A percentile compares a stretch with the other conserved stretches of the same genome.
Evolutionary conservation across 164 flowering plant genomes (phyloP).

Genomic region (Liquidambar formosana): DNA sequence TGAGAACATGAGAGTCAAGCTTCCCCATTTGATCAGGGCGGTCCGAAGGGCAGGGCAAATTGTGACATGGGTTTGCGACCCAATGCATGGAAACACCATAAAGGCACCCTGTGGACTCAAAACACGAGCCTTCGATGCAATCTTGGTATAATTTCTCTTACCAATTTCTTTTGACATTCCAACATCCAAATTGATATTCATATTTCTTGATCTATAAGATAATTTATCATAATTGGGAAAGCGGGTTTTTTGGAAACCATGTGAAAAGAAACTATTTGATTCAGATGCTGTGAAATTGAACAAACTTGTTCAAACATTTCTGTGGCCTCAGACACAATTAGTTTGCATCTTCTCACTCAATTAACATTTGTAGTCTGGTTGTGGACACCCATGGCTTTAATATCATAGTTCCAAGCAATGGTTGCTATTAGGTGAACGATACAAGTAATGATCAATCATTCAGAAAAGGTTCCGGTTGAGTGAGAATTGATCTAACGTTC

Average conservation of each 20-base stretch:
- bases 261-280: not conserved
- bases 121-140: slow-evolving; percentile 65
- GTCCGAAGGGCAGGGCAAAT: slow-evolving; percentile 47
- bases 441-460: not conserved
- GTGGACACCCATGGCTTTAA: no score
- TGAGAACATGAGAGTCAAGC: slow-evolving; percentile 51
- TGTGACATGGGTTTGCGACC: slow-evolving; percentile 58
- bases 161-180: not conserved
- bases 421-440: no score
- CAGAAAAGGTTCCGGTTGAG: not conserved
- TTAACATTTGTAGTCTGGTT: no score
- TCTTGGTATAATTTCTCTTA: slow-evolving; percentile 36
- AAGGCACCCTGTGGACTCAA: slow-evolving; percentile 68
- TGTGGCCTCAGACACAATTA: no score
- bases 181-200: not conserved
- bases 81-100: slow-evolving; percentile 60
- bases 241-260: not conserved
- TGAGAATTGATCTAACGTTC: not conserved
- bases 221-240: not conserved
- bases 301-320: no score
- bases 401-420: no score
- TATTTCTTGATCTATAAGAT: not conserved
- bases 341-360: no score
- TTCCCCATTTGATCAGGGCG: slow-evolving; percentile 54
- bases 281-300: no score